Conservation (phyloP, 768 basidiomycete species). For the Boletus bicolor region DNA sequence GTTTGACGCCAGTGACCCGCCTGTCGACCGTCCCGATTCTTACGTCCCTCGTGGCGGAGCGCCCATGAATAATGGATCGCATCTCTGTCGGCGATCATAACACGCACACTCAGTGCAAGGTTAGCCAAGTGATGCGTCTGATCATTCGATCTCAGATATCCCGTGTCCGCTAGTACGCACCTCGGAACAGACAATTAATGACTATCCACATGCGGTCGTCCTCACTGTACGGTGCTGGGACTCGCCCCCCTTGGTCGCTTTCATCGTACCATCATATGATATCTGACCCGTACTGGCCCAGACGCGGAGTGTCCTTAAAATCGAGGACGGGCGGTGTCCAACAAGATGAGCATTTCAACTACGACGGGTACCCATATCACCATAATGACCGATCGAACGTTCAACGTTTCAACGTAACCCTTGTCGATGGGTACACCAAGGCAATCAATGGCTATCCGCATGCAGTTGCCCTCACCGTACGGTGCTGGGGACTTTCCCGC, state of each 20-base stretch:
- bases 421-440: not conserved
- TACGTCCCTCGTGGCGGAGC: constrained; percentile 9
- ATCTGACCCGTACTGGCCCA: not conserved
- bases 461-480: not conserved
- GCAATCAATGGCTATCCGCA: not conserved
- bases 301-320: not conserved
- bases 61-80: not conserved
- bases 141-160: constrained; percentile 3
- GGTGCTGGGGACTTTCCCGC: not conserved
- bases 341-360: not conserved
- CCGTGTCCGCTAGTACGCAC: constrained; percentile 6
- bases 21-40: constrained; percentile 3
- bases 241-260: not conserved
- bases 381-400: not conserved
- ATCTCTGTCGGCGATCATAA: constrained; percentile 22
- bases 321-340: not conserved
- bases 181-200: constrained; percentile 1
- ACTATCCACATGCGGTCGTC: not conserved
- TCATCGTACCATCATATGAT: not conserved
- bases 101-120: constrained; percentile 6
- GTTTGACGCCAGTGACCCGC: constrained; percentile 3
- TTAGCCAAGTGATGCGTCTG: not conserved
- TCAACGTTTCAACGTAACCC: not conserved
- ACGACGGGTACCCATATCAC: not conserved
- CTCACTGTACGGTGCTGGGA: not conserved